Conservation (phyloP, 768 basidiomycete species). For the Omphalotus guepiniiformis region DNA sequence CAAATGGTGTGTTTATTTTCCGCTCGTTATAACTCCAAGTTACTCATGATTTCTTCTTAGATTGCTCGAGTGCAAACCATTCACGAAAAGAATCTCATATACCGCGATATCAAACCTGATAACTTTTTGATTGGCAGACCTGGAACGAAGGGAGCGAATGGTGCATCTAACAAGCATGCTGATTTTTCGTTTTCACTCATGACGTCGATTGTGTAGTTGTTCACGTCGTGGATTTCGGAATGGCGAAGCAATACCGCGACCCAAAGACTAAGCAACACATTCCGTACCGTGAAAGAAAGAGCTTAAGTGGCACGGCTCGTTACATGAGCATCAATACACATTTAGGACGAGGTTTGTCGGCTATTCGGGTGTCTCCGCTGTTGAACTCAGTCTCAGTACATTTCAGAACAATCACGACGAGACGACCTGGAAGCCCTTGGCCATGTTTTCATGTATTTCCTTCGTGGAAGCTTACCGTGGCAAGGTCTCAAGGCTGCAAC, state of each 20-base stretch:
- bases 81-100: constrained; percentile 99
- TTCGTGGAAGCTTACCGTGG: constrained; percentile 96
- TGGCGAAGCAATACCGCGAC: constrained; percentile 99
- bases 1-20: constrained; percentile 68
- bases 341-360: constrained; percentile 78
- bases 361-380: constrained; percentile 2
- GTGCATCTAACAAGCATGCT: constrained; percentile 34
- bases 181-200: constrained; percentile 3
- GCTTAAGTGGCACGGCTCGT: constrained; percentile 92
- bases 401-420: constrained; percentile 80
- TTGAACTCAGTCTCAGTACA: constrained; percentile 8
- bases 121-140: constrained; percentile 97
- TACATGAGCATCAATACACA: constrained; percentile 99
- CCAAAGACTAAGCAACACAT: constrained; percentile 99
- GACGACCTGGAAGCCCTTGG: constrained; percentile 99
- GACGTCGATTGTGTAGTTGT: constrained; percentile 45
- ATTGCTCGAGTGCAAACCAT: constrained; percentile 95
- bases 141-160: constrained; percentile 83
- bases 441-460: constrained; percentile 99
- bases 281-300: constrained; percentile 97
- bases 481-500: constrained; percentile 99
- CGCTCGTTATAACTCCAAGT: constrained; percentile 6
- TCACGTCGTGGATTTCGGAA: constrained; percentile 97
- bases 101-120: constrained; percentile 99
- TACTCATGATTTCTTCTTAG: constrained; percentile 34